Conservation (phyloP, 2,329 filamentous ascomycete species). For the Cladophialophora bantiana region DNA sequence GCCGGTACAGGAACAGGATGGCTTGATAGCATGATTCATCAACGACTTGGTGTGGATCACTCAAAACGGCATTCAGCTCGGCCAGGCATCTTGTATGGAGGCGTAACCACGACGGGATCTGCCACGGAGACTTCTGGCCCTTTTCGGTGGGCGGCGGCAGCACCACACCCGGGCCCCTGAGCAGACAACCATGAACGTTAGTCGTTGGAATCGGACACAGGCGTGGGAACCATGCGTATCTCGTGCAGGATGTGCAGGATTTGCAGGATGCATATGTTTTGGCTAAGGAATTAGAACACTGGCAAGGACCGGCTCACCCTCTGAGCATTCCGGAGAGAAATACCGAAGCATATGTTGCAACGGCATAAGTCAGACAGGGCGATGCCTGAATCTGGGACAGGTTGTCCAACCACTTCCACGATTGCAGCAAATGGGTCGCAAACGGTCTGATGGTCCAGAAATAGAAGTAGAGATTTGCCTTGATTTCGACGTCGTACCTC, state of each 20-base stretch:
- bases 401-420: slow-evolving; percentile 34
- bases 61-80: slow-evolving; percentile 28
- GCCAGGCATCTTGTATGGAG: slow-evolving; percentile 32
- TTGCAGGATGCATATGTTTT: background rate
- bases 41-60: slow-evolving; percentile 14
- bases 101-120: slow-evolving; percentile 32
- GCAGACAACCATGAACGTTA: background rate
- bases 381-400: slow-evolving; percentile 32
- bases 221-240: no score
- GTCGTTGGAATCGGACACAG: background rate
- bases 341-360: slow-evolving; percentile 30
- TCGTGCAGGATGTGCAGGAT: background rate
- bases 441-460: slow-evolving; percentile 31
- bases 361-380: slow-evolving; percentile 29
- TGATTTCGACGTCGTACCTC: slow-evolving; percentile 25
- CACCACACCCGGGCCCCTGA: slow-evolving; percentile 30
- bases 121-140: slow-evolving; percentile 23
- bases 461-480: slow-evolving; percentile 31
- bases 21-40: slow-evolving; percentile 33
- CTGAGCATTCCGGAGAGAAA: slow-evolving; percentile 32
- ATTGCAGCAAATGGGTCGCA: slow-evolving; percentile 26
- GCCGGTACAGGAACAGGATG: slow-evolving; percentile 32
- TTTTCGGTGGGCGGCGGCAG: slow-evolving; percentile 29
- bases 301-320: background rate
- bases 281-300: background rate